Evolutionary conservation across 1,139 yeast species (phyloP).

Genomic region (Lodderomyces jiufengensis): DNA sequence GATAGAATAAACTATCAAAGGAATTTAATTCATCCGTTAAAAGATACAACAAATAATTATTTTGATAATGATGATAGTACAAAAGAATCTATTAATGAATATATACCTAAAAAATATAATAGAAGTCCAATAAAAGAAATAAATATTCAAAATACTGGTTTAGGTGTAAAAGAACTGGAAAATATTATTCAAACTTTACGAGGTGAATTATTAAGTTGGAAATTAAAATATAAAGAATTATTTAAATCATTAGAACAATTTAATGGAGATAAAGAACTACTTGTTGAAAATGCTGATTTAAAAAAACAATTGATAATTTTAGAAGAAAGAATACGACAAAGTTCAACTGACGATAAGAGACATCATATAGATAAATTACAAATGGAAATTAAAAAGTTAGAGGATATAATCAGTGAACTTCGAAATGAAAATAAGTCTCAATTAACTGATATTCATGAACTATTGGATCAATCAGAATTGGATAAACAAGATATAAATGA

Average conservation of each 20-base stretch:
- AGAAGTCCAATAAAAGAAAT: neutral
- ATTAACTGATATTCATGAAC: too few relatives aligned
- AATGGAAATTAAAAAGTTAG: neutral
- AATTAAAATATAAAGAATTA: slow-evolving; percentile 12
- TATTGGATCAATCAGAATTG: too few relatives aligned
- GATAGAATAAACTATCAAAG: slow-evolving; percentile 6
- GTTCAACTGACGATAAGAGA: neutral
- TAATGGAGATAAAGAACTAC: slow-evolving; percentile 8
- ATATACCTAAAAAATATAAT: neutral
- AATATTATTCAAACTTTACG: slow-evolving; percentile 10
- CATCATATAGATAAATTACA: neutral
- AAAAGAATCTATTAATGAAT: slow-evolving; percentile 9
- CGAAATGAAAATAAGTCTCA: slow-evolving; percentile 1
- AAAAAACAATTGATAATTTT: slow-evolving; percentile 3
- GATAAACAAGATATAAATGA: too few relatives aligned
- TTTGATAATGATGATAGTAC: slow-evolving; percentile 6
- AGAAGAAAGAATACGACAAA: slow-evolving; percentile 2
- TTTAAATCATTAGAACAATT: slow-evolving; percentile 10
- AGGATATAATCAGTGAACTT: neutral
- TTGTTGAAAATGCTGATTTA: slow-evolving; percentile 4
- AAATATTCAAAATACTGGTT: slow-evolving; percentile 8
- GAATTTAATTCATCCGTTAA: slow-evolving; percentile 11
- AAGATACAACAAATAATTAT: slow-evolving; percentile 7
- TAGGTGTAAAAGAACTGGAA: slow-evolving; percentile 12
- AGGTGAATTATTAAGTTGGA: slow-evolving; percentile 12